Base-by-base conservation (phyloP, 192 early-diverging fungal species). In the Funneliformis mosseae region DNA sequence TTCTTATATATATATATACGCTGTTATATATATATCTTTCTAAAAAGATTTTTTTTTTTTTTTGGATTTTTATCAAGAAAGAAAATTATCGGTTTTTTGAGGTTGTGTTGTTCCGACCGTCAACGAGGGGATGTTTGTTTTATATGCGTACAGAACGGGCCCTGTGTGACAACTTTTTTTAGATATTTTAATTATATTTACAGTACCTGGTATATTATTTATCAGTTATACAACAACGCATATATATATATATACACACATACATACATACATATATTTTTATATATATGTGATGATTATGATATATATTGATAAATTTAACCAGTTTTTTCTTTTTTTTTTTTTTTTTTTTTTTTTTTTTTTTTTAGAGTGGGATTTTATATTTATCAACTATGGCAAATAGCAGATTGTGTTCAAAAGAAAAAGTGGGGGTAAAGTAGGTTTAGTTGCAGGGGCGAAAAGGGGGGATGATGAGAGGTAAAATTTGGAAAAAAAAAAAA, bases 81-180 rank as follows among this genome's bases (percentile, higher is more conserved):
- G 43, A 25, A 43, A 73, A 48, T 8, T n/a, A 70, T n/a, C 39
- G 28, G 39, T 38, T 25, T n/a, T 73, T 73, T 28, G 43, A 39
- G 71, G n/a, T 43, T 55, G 48, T 12, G 48, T 55, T 18, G 48
- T 55, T 55, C 48, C 48, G 71, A 46, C 45, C 43, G 41, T 73
- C 71, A 73, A 73, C 41, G 42, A 45, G 71, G 71, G 71, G 67
- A 69, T 73, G 71, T 73, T 73, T 73, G 43, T 73, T 73, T 73
- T 73, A 73, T 73, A 73, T 73, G 71, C 45, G 71, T 73, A 73
- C 71, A 46, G 71, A 50, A 46, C 71, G 14, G 71, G 71, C 27
- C 12, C 27, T 48, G 71, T 73, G 71, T 25, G n/a, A 73, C 71
- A 11, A n/a, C 43, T 73, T 73, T 73, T 73, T 73, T 73, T 73